Percentiles rank a stretch among this genome's conserved stretches.
Evolutionary conservation across 208 protist genomes (phyloP).

Genomic region (Borovskyia barvae): DNA sequence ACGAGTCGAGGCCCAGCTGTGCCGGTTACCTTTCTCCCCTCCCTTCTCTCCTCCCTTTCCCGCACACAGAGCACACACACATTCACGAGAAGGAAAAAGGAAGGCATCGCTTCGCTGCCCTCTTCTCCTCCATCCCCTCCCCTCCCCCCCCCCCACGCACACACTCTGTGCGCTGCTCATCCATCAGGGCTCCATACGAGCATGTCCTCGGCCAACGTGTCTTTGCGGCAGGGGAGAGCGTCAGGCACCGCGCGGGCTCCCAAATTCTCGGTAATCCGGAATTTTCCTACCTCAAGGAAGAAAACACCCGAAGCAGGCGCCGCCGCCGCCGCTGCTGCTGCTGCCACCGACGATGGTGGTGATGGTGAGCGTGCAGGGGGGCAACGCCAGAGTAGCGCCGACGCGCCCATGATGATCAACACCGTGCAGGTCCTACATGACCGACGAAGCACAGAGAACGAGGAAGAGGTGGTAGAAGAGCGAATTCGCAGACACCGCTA

Average conservation of each 20-base stretch:
- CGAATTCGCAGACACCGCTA: conserved; percentile 73
- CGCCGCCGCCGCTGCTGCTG: no score
- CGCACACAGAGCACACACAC: neutral
- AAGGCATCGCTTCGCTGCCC: no score
- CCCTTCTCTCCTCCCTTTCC: neutral
- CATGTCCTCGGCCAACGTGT: conserved; percentile 1
- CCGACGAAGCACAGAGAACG: conserved; percentile 13
- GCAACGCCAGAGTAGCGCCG: no score
- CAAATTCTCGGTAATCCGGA: conserved; percentile 6
- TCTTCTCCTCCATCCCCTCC: neutral
- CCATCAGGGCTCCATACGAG: no score
- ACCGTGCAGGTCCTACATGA: conserved; percentile 28
- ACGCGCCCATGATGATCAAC: neutral
- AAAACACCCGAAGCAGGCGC: neutral
- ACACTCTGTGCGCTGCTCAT: neutral
- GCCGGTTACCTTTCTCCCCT: neutral
- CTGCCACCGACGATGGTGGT: no score
- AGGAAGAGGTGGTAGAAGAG: conserved; percentile 40
- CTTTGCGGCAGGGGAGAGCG: neutral
- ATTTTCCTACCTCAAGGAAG: neutral
- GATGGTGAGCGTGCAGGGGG: no score
- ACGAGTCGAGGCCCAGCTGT: no score
- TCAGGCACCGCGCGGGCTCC: neutral
- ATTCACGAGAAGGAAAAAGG: no score
- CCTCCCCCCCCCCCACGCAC: neutral